These are phyloP conservation scores for Acanthamoeba castellanii DNA, from an alignment of 208 protist species.

Conservation along the genomic window DNA sequence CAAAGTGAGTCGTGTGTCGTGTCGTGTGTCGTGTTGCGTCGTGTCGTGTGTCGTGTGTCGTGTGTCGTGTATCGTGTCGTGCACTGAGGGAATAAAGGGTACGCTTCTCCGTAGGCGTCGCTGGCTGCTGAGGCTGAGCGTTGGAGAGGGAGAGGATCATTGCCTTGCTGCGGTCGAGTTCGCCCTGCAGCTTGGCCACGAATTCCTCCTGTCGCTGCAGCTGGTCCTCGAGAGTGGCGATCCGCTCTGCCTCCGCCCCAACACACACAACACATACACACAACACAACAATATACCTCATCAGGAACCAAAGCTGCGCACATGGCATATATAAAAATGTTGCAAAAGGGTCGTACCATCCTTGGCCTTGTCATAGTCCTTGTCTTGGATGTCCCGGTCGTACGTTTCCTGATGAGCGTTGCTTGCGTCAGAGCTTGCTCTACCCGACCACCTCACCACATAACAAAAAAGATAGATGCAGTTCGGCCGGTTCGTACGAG, in stretches of 20 bases:
- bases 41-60: no score
- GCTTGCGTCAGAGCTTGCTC: neutral
- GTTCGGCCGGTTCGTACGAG: neutral
- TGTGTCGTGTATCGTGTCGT: no score
- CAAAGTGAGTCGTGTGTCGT: no score
- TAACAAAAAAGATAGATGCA: neutral
- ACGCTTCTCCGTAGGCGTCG: neutral
- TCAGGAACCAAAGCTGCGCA: neutral
- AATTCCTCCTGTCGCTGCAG: neutral
- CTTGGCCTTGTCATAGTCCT: conserved; percentile 35
- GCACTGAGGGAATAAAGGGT: neutral
- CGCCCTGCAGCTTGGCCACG: conserved; percentile 10
- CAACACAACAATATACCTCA: no score
- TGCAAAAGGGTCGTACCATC: neutral
- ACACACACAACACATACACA: no score
- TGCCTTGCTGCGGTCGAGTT: conserved; percentile 34
- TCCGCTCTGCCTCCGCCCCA: neutral
- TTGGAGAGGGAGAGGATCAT: conserved; percentile 29
- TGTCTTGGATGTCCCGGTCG: conserved; percentile 4
- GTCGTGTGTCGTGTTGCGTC: no score
- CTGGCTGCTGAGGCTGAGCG: neutral
- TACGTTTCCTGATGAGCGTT: neutral
- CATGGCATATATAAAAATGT: no score
- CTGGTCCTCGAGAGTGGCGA: neutral
- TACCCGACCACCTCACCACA: neutral